Percentiles rank a stretch among this genome's conserved stretches.
These are phyloP conservation scores for Leptographium procerum DNA, from an alignment of 2,329 filamentous ascomycete species.

Conservation along the genomic window DNA sequence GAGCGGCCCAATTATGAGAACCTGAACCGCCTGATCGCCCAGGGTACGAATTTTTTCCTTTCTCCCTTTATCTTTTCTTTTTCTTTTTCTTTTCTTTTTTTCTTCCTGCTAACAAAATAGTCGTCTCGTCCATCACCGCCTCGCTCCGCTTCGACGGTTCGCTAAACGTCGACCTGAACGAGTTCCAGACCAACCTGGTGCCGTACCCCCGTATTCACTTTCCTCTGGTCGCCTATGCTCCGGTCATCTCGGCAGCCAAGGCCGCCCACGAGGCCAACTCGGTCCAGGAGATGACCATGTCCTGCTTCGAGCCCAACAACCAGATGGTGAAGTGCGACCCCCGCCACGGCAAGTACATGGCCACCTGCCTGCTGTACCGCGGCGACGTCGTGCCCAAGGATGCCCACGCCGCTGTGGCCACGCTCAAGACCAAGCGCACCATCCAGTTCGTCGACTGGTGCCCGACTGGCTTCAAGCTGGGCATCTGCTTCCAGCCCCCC, in stretches of 20 bases:
- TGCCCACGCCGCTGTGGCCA: conserved; percentile 81
- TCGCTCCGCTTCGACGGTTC: conserved; percentile 98
- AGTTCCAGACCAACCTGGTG: conserved; percentile 99
- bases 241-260: conserved; percentile 90
- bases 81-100: background rate
- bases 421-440: conserved; percentile 97
- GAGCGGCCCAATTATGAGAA: conserved; percentile 98
- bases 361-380: conserved; percentile 93
- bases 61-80: background rate
- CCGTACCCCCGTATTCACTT: conserved; percentile 99
- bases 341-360: conserved; percentile 99
- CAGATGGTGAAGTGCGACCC: conserved; percentile 99
- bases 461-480: conserved; percentile 99
- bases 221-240: conserved; percentile 92
- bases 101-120: conserved; percentile 30
- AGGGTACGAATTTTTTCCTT: conserved; percentile 46
- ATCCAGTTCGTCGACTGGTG: conserved; percentile 99
- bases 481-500: conserved; percentile 99
- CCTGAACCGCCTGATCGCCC: conserved; percentile 95
- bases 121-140: conserved; percentile 96
- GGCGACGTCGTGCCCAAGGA: conserved; percentile 97
- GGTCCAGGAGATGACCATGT: conserved; percentile 96
- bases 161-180: conserved; percentile 97
- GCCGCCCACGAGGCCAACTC: conserved; percentile 96
- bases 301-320: conserved; percentile 99